Evolutionary conservation across 2,329 filamentous ascomycete species (phyloP).

Genomic region (Neoascochyta sp.): DNA sequence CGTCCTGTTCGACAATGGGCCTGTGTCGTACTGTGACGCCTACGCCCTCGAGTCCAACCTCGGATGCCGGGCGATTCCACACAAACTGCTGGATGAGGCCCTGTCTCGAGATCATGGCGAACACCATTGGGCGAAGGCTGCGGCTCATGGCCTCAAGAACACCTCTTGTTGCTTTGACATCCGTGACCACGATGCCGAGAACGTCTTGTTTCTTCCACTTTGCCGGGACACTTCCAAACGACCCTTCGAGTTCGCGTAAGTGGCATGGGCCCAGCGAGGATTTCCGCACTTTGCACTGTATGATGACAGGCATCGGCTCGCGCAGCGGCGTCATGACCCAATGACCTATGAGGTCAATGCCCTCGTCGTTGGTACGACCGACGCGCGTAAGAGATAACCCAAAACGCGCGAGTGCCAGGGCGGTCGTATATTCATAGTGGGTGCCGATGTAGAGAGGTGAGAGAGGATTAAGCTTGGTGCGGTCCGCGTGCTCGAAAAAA

Average conservation of each 20-base stretch:
- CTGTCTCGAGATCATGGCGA: constrained; percentile 57
- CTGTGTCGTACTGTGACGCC: constrained; percentile 36
- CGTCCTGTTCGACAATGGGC: constrained; percentile 12
- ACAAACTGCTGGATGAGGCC: constrained; percentile 64
- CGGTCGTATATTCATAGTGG: constrained; percentile 70
- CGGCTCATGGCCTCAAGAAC: constrained; percentile 67
- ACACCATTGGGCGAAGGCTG: constrained; percentile 69
- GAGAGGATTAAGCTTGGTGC: constrained; percentile 51
- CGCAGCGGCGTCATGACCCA: constrained; percentile 54
- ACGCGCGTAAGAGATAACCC: constrained; percentile 64
- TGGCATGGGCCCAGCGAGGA: constrained; percentile 52
- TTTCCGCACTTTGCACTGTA: constrained; percentile 67
- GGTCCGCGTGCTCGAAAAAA: constrained; percentile 62
- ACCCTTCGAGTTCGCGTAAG: constrained; percentile 74
- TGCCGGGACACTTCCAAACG: constrained; percentile 67
- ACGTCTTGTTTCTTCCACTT: constrained; percentile 65
- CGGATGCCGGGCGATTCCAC: constrained; percentile 65
- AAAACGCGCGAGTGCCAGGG: constrained; percentile 53
- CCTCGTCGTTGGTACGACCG: constrained; percentile 64
- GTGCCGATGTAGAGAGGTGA: constrained; percentile 68
- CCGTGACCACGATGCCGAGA: constrained; percentile 67
- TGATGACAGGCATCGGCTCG: constrained; percentile 43
- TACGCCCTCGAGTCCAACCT: constrained; percentile 58
- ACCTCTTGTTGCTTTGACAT: constrained; percentile 70
- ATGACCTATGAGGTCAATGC: constrained; percentile 70